Conservation (phyloP, 1,139 yeast species). For the Pneumocystis canis region DNA sequence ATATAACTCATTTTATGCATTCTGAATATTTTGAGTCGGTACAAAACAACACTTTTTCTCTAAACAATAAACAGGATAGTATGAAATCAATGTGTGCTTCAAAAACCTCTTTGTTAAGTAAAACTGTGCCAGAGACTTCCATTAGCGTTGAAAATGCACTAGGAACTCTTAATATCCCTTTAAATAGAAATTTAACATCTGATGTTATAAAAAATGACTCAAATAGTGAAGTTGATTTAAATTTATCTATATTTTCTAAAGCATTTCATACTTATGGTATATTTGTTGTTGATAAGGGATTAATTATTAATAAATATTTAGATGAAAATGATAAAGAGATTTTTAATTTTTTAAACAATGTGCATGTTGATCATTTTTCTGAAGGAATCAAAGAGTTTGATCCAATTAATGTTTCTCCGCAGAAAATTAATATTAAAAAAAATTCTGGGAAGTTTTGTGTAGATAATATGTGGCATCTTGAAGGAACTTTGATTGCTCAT, state of each 20-base stretch:
- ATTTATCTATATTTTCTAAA: background rate
- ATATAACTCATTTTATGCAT: background rate
- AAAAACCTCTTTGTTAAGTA: background rate
- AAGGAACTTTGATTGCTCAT: constrained; percentile 46
- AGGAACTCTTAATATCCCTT: background rate
- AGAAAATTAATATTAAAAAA: constrained; percentile 9
- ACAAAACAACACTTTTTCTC: background rate
- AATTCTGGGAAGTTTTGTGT: constrained; percentile 4
- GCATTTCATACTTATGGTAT: background rate
- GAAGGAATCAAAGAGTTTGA: constrained; percentile 64
- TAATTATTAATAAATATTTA: background rate
- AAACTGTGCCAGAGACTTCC: background rate
- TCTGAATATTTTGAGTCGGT: background rate
- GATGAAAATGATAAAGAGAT: constrained; percentile 52
- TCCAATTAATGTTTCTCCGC: constrained; percentile 16
- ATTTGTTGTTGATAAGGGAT: background rate
- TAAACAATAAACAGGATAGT: background rate
- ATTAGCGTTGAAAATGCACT: background rate
- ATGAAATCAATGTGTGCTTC: background rate
- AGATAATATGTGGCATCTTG: constrained; percentile 23
- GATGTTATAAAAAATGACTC: background rate
- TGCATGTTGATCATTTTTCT: constrained; percentile 42
- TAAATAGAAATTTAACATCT: background rate
- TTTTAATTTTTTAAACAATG: constrained; percentile 38
- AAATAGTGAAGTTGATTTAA: background rate